Evolutionary conservation across 106 monocot genomes (phyloP), one percentile per base, ranked within the genome.

Genomic region (Xerophyta viscosa): DNA sequence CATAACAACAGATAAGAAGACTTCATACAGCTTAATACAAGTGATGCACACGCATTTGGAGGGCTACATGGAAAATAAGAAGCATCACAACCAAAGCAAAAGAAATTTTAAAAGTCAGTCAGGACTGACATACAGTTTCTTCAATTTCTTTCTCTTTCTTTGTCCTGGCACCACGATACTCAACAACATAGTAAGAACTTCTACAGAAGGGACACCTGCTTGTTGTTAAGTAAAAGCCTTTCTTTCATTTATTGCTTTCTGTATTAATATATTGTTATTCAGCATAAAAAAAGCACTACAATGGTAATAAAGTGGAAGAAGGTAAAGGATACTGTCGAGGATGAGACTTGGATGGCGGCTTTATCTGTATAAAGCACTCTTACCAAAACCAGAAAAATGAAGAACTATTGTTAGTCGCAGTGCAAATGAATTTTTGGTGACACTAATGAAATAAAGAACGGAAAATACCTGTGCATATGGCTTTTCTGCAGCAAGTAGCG

Each of bases 291-390:
- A n/a, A n/a, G n/a, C n/a, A n/a, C n/a, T n/a, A n/a, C n/a, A n/a
- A n/a, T n/a, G n/a, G n/a, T n/a, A n/a, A n/a, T n/a, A n/a, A n/a
- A n/a, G n/a, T n/a, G n/a, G n/a, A n/a, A n/a, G n/a, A n/a, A n/a
- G n/a, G n/a, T 21, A 58, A 71, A 81, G 88, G 88, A 80, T 89
- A 89, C 89, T 80, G 79, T 61, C 77, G 71, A 44, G 84, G 70
- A 3, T 77, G 62, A 68, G 67, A 58, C 13, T 79, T 73, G 64
- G 76, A 66, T 10, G 76, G 69, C 25, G 80, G 84, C 70, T 89
- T 84, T 77, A 84, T 84, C 57, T 89, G 89, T 62, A 89, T 67
- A 63, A 89, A 89, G 41, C 89, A 89, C 61, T 89, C 84, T 84
- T 20, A 74, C n/a, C 14, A 70, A 53, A 31, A 46, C 33, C 33